Percentiles rank a stretch among this genome's conserved stretches.
Conservation (phyloP, 2,329 filamentous ascomycete genomes). For the Teratosphaeria zuluensis region DNA sequence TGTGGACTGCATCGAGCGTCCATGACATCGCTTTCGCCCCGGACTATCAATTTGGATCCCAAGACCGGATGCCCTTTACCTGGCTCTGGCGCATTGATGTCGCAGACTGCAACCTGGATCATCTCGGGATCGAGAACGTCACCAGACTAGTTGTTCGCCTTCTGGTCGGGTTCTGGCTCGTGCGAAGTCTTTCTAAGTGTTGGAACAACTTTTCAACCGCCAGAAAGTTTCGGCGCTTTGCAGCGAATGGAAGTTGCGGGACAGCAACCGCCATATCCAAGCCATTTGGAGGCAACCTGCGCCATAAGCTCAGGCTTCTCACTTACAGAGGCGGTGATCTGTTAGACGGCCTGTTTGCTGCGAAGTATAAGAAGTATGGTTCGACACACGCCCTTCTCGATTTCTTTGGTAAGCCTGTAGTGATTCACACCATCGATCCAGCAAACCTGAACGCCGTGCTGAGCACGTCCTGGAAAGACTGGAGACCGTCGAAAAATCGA, state of each 20-base stretch:
- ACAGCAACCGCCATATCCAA: slow-evolving; percentile 2
- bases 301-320: slow-evolving; percentile 11
- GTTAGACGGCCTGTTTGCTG: slow-evolving; percentile 10
- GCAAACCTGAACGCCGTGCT: slow-evolving; percentile 12
- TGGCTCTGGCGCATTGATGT: background rate
- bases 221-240: background rate
- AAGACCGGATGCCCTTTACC: background rate
- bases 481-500: slow-evolving; percentile 9
- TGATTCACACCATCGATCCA: slow-evolving; percentile 13
- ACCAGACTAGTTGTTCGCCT: background rate
- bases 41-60: background rate
- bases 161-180: background rate
- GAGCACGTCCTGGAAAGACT: slow-evolving; percentile 6
- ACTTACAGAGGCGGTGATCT: slow-evolving; percentile 10
- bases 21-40: background rate
- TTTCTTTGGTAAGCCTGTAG: slow-evolving; percentile 7
- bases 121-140: background rate
- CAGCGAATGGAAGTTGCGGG: background rate
- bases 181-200: background rate
- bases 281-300: slow-evolving; percentile 6
- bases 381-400: slow-evolving; percentile 10
- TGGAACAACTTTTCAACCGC: background rate
- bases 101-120: background rate
- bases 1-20: background rate
- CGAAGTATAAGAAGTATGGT: slow-evolving; percentile 11